Evolutionary conservation across 352 stramenopile species (phyloP), one percentile per base, ranked within the genome.

Genomic region (Phytophthora hibernalis): DNA sequence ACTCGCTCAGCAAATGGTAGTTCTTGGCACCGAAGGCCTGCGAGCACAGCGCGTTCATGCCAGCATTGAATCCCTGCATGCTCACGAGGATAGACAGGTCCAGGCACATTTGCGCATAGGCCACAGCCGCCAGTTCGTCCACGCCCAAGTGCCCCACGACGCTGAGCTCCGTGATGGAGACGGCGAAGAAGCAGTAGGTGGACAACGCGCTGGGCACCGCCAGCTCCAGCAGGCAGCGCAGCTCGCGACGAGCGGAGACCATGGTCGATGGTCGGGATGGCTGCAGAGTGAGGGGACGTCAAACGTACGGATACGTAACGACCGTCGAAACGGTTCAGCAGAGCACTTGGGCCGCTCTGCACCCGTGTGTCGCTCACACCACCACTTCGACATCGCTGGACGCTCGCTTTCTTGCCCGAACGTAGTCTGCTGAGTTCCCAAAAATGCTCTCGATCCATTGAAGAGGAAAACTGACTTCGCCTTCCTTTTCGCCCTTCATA

Each of bases 11-110:
- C 20, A 96, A 52, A 15, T 85, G 68, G 48, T 77, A 93, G 70
- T 96, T 96, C 51, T 89, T 89, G 52, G 88, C 87, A 16, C 90
- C 90, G 45, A 95, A 93, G 20, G 89, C 89, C 57, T 97, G 89
- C 44, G 85, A 93, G 62, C 79, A 92, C 18, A 97, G 80, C 47
- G 84, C 68, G 62, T 92, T 96, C 63, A 95, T 84, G 24, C 86
- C 86, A 45, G 83, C 72, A 56, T 91, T 92, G 54, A 95, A 90
- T 40, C 87, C 80, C 54, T 93, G 86, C 80, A 91, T 92, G 61
- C 91, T 87, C 20, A 95, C 70, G 30, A 92, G 78, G 43, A 84
- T 89, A 10, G 80, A 86, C 37, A 95, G 80, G 50, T 94, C 83
- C 48, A 94, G 77, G 26, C 85, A 81, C 74, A 95, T 87, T 55